Percentiles rank a stretch among this genome's conserved stretches.
Evolutionary conservation across 257 asterid genomes (phyloP).

Genomic region (Penstemon davidsonii): DNA sequence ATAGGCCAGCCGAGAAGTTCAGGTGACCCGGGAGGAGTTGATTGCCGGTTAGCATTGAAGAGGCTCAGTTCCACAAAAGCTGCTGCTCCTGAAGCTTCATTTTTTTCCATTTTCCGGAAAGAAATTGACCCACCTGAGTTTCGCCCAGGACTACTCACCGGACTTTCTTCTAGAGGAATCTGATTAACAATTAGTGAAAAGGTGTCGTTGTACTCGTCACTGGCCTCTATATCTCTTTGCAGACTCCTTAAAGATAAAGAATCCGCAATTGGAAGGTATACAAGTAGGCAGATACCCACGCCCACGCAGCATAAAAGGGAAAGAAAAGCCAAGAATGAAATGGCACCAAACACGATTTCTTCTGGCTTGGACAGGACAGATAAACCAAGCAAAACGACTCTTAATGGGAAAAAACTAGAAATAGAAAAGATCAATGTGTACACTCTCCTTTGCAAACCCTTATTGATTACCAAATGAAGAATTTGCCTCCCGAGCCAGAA

Average conservation of each 20-base stretch:
- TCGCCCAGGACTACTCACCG: conserved; percentile 42
- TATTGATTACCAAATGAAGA: conserved; percentile 69
- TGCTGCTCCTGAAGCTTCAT: conserved; percentile 46
- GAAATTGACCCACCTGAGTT: conserved; percentile 58
- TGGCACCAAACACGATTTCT: conserved; percentile 39
- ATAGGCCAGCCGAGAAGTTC: conserved; percentile 72
- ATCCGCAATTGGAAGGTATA: conserved; percentile 81
- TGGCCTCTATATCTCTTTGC: conserved; percentile 57
- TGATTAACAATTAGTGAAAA: conserved; percentile 64
- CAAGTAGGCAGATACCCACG: conserved; percentile 65
- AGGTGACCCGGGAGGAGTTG: conserved; percentile 69
- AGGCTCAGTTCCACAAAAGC: conserved; percentile 87
- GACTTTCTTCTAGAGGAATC: conserved; percentile 43
- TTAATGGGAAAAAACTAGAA: conserved; percentile 57
- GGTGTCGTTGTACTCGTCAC: conserved; percentile 56
- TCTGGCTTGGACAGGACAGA: conserved; percentile 63
- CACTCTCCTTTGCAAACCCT: conserved; percentile 79
- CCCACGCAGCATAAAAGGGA: conserved; percentile 68
- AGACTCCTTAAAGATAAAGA: conserved; percentile 63
- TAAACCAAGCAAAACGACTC: conserved; percentile 71
- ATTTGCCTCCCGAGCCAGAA: conserved; percentile 72
- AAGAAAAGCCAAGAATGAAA: conserved; percentile 74
- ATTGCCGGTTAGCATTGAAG: conserved; percentile 64
- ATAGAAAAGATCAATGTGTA: conserved; percentile 56
- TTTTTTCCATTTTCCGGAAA: conserved; percentile 53